Evolutionary conservation across 108 stramenopile genomes (phyloP), one percentile per base, ranked within the genome.

Genomic region (Cyclostephanos invisitatus): DNA sequence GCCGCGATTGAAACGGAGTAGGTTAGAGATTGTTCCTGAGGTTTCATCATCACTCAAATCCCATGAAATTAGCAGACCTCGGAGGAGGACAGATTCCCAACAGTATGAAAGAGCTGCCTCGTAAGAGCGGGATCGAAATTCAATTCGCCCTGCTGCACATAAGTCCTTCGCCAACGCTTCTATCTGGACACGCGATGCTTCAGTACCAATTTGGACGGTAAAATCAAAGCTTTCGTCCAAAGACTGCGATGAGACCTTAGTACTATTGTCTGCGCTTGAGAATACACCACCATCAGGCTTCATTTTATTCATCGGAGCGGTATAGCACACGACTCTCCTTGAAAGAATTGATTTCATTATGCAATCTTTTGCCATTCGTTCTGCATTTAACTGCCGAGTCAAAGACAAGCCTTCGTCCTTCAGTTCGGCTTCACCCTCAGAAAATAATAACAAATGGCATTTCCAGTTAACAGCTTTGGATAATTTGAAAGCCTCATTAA

Each of bases 41-140:
- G 48, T 53, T 54, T 17, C 27, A 40, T 48, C 35, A 24, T 49
- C 35, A 35, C 40, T 21, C 22, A 40, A 63, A 27, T 25, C 20
- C 21, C 48, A 62, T 25, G 27, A 35, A 40, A 44, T 28, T 20
- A 72, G 50, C 21, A 67, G 50, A 28, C 46, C n/a, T 28, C 60
- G 47, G 35, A 80, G 54, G 35, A 69, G 51, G 18, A 80, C 48
- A 58, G 67, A 66, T 69, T 80, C 78, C 60, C 61, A 80, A 51
- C 63, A 73, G 63, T 73, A 80, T 3, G 78, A 80, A 27, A 80
- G 51, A 49, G 78, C 78, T 21, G 35, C 62, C 2, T 40, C 25
- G 50, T 80, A 80, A 54, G 67, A 44, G 49, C 78, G 72, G n/a
- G 59, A 47, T 27, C 72, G 38, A 56, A 73, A 73, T 35, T 67